Base-by-base conservation (phyloP, 202 grass and related monocot genomes). In the Panicum hallii region DNA sequence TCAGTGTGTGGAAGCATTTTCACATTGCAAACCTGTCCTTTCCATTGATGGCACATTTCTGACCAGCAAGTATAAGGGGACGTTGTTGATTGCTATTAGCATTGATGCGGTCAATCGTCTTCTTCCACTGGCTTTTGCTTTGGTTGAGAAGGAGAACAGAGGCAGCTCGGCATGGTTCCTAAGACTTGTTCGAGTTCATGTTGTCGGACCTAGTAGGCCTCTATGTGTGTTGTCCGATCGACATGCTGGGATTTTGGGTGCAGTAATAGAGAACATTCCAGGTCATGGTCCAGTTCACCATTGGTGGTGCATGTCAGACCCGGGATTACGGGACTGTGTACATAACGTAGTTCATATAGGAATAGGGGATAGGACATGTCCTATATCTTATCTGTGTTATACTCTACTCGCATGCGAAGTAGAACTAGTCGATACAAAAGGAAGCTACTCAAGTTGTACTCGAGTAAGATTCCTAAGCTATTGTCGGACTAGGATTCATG, bases 231-330 rank as follows among this genome's bases (percentile, higher is more conserved):
- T 45, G n/a, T 45, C 1, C 2, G 9, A 45, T 5, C 23, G 17
- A 9, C 41, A 70, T 3, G 2, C 0, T 0, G 40, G 40, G 4
- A 67, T 68, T 2, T 2, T 68, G 9, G 44, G 6, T 10, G 9
- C 1, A 2, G 8, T 68, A 0, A 10, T 2, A 0, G 19, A 68
- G 4, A 3, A 2, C 0, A 68, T 68, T 5, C 41, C 1, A 3
- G 62, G 30, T 1, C 13, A 64, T 64, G 12, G 10, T 7, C 2
- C 12, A 2, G 14, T 38, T 3, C 26, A 26, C 26, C 14, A 36
- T 26, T 13, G 13, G 0, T 64, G 62, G 62, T 64, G 13, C 5
- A 64, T n/a, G n/a, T n/a, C n/a, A n/a, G n/a, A n/a, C n/a, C n/a
- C n/a, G n/a, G n/a, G n/a, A n/a, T n/a, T n/a, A n/a, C n/a, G n/a